These are phyloP conservation scores for Ophiostoma piceae DNA, from an alignment of 2,329 filamentous ascomycete species.

Conservation along the genomic window DNA sequence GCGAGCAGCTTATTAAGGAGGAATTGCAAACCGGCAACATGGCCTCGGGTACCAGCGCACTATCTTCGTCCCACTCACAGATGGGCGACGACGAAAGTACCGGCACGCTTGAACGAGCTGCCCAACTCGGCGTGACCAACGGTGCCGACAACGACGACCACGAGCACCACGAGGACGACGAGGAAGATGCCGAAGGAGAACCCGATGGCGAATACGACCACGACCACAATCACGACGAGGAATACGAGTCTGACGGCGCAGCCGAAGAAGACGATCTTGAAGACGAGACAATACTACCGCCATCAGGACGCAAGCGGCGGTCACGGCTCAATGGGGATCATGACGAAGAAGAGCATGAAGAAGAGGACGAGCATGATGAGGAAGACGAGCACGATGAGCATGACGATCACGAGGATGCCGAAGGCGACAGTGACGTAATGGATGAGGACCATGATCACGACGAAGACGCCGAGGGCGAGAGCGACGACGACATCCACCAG, in stretches of 20 bases:
- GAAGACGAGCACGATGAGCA: constrained; percentile 20
- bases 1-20: constrained; percentile 52
- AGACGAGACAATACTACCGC: constrained; percentile 22
- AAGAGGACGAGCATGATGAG: constrained; percentile 30
- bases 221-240: constrained; percentile 29
- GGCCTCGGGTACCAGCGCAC: constrained; percentile 40
- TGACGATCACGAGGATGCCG: constrained; percentile 27
- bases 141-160: constrained; percentile 26
- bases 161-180: constrained; percentile 32
- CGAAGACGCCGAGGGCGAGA: constrained; percentile 38
- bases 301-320: constrained; percentile 24
- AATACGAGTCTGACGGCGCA: constrained; percentile 29
- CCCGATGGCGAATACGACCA: background rate
- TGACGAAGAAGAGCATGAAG: constrained; percentile 31
- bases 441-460: constrained; percentile 25
- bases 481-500: constrained; percentile 41
- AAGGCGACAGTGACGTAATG: constrained; percentile 27
- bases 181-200: constrained; percentile 32
- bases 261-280: constrained; percentile 33
- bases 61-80: constrained; percentile 22
- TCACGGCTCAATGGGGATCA: constrained; percentile 29
- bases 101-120: constrained; percentile 29
- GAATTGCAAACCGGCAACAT: constrained; percentile 53
- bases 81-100: constrained; percentile 34
- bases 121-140: constrained; percentile 32